Conservation (phyloP, 371 early-diverging fungal species). For the Choanephora cucurbitarum region DNA sequence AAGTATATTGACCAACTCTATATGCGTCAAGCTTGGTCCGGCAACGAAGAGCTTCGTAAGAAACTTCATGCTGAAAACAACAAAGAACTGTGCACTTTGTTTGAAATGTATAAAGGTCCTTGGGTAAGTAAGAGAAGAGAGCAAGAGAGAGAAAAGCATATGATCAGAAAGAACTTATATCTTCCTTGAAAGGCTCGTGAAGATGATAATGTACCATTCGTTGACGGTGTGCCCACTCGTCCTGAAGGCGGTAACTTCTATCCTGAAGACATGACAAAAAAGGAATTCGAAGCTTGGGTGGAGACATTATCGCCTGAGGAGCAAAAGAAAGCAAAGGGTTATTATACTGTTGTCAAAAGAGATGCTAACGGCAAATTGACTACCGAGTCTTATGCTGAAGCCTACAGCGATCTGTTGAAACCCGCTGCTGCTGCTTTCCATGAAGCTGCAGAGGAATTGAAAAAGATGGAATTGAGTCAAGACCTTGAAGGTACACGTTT, state of each 20-base stretch:
- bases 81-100: slow-evolving; percentile 48
- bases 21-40: slow-evolving; percentile 74
- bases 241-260: slow-evolving; percentile 76
- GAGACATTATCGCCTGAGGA: slow-evolving; percentile 50
- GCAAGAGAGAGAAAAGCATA: no score
- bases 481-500: slow-evolving; percentile 44
- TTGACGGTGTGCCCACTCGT: slow-evolving; percentile 59
- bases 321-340: slow-evolving; percentile 62
- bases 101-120: slow-evolving; percentile 75
- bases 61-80: slow-evolving; percentile 45
- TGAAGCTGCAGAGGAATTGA: slow-evolving; percentile 64
- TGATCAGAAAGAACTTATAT: no score
- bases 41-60: slow-evolving; percentile 60
- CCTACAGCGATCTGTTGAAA: slow-evolving; percentile 62
- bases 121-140: slow-evolving; percentile 54
- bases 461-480: slow-evolving; percentile 19
- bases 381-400: slow-evolving; percentile 58
- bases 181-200: slow-evolving; percentile 31
- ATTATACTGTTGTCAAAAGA: slow-evolving; percentile 66
- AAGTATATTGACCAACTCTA: slow-evolving; percentile 67
- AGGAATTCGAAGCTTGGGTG: slow-evolving; percentile 69
- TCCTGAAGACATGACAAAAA: slow-evolving; percentile 74
- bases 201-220: slow-evolving; percentile 60
- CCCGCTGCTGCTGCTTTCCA: slow-evolving; percentile 61
- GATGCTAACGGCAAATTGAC: slow-evolving; percentile 36